These are phyloP conservation scores for Vitis cinerea DNA, from an alignment of 164 flowering plant genomes.

Conservation along the genomic window DNA sequence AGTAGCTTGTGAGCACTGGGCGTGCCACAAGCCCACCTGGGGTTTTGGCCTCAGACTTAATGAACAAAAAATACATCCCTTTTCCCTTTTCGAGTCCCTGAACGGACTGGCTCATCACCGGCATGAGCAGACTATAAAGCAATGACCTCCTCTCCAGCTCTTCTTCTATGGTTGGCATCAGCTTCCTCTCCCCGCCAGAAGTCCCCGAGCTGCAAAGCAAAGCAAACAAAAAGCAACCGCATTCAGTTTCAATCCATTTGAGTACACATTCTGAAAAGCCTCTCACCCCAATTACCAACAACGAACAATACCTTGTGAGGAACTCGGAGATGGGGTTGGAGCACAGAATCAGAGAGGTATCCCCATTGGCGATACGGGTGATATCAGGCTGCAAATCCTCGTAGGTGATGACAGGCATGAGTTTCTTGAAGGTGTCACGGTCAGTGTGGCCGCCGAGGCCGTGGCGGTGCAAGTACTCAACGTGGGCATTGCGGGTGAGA, in stretches of 20 bases:
- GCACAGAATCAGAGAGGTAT: conserved; percentile 67
- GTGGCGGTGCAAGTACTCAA: conserved; percentile 64
- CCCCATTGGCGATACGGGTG: conserved; percentile 77
- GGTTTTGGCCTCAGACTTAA: conserved; percentile 85
- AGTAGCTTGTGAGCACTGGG: conserved; percentile 88
- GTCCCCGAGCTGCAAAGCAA: conserved; percentile 76
- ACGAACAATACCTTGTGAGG: conserved; percentile 51
- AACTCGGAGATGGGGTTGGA: conserved; percentile 82
- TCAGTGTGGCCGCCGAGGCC: conserved; percentile 66
- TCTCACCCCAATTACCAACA: too few relatives aligned
- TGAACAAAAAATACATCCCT: conserved; percentile 92
- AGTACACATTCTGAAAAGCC: too few relatives aligned
- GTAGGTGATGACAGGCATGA: conserved; percentile 71
- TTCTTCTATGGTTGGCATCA: conserved; percentile 94
- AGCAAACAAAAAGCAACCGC: not conserved
- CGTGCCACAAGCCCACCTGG: conserved; percentile 83
- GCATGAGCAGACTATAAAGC: conserved; percentile 87
- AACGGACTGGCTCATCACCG: conserved; percentile 88
- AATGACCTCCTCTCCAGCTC: conserved; percentile 72
- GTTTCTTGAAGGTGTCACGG: conserved; percentile 69
- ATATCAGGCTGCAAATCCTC: conserved; percentile 72
- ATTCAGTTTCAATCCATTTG: too few relatives aligned
- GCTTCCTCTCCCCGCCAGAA: conserved; percentile 89
- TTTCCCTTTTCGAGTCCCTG: conserved; percentile 84
- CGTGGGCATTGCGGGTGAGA: conserved; percentile 61